Conservation (phyloP, 2,329 filamentous ascomycete species). For the Aspergillus phoenicis region DNA sequence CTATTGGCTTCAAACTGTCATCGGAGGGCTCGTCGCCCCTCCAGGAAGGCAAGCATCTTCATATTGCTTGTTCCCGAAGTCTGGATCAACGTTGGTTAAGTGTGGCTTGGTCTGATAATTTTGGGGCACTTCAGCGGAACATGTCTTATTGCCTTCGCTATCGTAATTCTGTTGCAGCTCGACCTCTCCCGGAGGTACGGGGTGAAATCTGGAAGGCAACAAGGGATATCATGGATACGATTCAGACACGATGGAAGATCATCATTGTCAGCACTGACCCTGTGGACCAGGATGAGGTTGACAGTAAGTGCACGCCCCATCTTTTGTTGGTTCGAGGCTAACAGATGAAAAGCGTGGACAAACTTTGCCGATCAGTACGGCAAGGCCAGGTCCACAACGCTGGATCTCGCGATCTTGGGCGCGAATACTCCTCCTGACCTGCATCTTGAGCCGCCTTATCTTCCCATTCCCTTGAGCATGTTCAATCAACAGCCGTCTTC, state of each 20-base stretch:
- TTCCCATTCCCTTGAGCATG: conserved; percentile 36
- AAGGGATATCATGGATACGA: conserved; percentile 55
- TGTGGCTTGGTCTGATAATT: conserved; percentile 62
- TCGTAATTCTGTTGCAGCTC: conserved; percentile 33
- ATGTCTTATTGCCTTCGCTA: conserved; percentile 58
- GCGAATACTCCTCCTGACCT: conserved; percentile 41
- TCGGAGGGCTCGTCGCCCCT: conserved; percentile 58
- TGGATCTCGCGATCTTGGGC: conserved; percentile 42
- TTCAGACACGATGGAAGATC: conserved; percentile 58
- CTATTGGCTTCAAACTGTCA: conserved; percentile 58
- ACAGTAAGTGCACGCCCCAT: conserved; percentile 39
- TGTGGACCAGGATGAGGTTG: conserved; percentile 55
- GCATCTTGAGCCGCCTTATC: conserved; percentile 35
- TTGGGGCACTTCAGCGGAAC: conserved; percentile 55
- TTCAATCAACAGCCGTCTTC: conserved; percentile 38
- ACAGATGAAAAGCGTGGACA: conserved; percentile 39
- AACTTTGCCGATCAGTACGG: conserved; percentile 43
- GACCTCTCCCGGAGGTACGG: conserved; percentile 53
- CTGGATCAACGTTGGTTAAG: conserved; percentile 60
- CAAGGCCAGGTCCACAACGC: conserved; percentile 33
- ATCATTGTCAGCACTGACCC: conserved; percentile 57
- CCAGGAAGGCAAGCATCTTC: conserved; percentile 59
- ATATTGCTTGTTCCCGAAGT: conserved; percentile 61
- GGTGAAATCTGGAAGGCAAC: conserved; percentile 62
- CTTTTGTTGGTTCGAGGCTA: conserved; percentile 15